Conservation (phyloP, 306 rosid genomes). For the Cicer bijugum region DNA sequence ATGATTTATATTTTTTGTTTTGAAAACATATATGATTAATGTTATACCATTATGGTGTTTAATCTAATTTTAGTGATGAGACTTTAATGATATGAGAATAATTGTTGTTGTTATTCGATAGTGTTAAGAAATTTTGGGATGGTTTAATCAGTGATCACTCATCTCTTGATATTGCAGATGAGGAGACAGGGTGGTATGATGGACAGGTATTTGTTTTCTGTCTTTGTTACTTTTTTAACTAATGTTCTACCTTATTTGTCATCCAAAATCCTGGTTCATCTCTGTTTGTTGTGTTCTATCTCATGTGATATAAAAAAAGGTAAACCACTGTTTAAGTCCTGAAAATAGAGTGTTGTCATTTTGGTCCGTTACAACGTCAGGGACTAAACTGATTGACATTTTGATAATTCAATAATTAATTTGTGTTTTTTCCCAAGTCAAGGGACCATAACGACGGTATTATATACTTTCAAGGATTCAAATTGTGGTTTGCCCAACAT, state of each 20-base stretch:
- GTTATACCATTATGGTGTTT: neutral
- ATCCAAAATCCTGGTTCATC: neutral
- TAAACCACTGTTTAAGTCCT: too few relatives aligned
- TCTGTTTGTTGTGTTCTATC: conserved; percentile 5
- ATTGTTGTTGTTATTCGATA: neutral
- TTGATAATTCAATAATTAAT: too few relatives aligned
- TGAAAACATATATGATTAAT: neutral
- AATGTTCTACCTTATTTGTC: neutral
- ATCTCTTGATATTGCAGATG: conserved; percentile 63
- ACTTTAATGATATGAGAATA: neutral
- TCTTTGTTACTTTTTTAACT: neutral
- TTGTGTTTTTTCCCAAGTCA: too few relatives aligned
- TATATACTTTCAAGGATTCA: too few relatives aligned
- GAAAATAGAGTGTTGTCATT: neutral
- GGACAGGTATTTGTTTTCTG: conserved; percentile 66
- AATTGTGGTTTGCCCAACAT: too few relatives aligned
- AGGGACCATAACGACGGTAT: too few relatives aligned
- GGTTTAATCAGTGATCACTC: neutral
- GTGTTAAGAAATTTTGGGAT: conserved; percentile 3
- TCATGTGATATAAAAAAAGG: neutral
- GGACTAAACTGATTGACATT: too few relatives aligned
- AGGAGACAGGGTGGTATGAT: conserved; percentile 99
- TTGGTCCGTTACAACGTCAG: neutral
- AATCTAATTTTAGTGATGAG: neutral
- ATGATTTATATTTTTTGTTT: neutral